phyloP scores from a whole-genome alignment of 2,329 filamentous ascomycete species.

The Fusarium humuli region DNA sequence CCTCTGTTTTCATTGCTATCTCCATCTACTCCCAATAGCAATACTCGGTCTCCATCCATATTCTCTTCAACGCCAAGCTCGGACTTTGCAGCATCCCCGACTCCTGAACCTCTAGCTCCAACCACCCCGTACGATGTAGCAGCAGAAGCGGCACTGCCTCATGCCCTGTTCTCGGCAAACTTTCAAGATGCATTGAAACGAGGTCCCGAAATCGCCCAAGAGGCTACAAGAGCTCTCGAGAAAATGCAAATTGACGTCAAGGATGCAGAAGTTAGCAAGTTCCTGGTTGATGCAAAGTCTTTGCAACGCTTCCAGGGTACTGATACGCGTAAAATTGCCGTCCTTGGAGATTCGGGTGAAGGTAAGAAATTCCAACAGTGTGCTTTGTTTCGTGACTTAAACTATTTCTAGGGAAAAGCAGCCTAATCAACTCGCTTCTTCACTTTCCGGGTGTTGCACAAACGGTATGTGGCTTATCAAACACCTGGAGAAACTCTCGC shows the following conservation, averaged over 20 bases:
- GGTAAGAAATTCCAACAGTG: neutral
- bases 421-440: slow-evolving; percentile 52
- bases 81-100: neutral
- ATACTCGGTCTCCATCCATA: neutral
- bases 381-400: accelerated
- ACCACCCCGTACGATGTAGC: slow-evolving; percentile 1
- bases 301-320: slow-evolving; percentile 13
- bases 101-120: neutral
- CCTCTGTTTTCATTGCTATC: neutral
- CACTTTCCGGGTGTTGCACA: slow-evolving; percentile 47
- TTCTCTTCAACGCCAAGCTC: neutral
- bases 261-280: neutral
- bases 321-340: slow-evolving; percentile 24
- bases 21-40: neutral
- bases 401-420: slow-evolving; percentile 43
- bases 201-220: neutral
- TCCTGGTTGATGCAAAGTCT: slow-evolving; percentile 2
- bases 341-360: slow-evolving; percentile 28
- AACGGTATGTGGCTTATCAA: slow-evolving; percentile 27
- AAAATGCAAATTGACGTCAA: neutral
- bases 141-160: slow-evolving; percentile 2
- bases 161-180: slow-evolving; percentile 3
- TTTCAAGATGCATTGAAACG: slow-evolving; percentile 9
- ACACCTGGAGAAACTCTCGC: accelerated
- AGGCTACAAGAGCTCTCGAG: neutral